Evolutionary conservation across 495 filamentous ascomycete genomes (phyloP).

Genomic region (Penicillium steckii): DNA sequence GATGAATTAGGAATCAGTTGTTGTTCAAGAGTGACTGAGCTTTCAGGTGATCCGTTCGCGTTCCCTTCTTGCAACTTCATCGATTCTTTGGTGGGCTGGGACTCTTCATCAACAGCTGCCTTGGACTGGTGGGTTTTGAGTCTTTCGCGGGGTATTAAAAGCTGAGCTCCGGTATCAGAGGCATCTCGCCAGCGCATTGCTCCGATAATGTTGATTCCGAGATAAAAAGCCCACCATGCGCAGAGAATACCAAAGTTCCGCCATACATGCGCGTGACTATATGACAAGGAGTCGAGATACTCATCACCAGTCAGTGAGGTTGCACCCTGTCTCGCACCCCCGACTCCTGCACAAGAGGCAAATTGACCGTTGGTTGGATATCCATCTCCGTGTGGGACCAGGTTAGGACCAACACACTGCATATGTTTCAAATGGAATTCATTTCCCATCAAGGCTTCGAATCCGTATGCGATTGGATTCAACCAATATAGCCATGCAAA

Average conservation of each 20-base stretch:
- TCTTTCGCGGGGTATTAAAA: constrained; percentile 33
- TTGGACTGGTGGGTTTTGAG: constrained; percentile 11
- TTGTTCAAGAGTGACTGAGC: constrained; percentile 33
- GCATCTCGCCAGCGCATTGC: constrained; percentile 26
- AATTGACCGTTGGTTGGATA: constrained; percentile 18
- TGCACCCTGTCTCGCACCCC: constrained; percentile 40
- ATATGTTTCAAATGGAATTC: constrained; percentile 56
- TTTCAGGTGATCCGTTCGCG: constrained; percentile 19
- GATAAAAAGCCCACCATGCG: constrained; percentile 35
- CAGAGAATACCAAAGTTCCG: constrained; percentile 40
- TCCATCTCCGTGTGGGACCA: constrained; percentile 32
- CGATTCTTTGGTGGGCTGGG: constrained; percentile 7
- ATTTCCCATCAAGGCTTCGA: constrained; percentile 64
- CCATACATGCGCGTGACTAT: constrained; percentile 40
- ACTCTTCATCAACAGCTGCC: constrained; percentile 22
- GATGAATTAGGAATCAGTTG: constrained; percentile 46
- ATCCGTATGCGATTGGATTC: constrained; percentile 71
- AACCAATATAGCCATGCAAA: constrained; percentile 72
- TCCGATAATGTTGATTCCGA: constrained; percentile 24
- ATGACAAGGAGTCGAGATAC: constrained; percentile 45
- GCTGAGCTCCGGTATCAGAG: constrained; percentile 14
- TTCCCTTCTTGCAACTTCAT: constrained; percentile 8
- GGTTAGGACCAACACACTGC: constrained; percentile 39
- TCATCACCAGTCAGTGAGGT: constrained; percentile 35
- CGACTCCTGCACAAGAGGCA: constrained; percentile 51